Base-by-base conservation (phyloP, 2,329 filamentous ascomycete genomes). In the Paecilomyces fulvus region DNA sequence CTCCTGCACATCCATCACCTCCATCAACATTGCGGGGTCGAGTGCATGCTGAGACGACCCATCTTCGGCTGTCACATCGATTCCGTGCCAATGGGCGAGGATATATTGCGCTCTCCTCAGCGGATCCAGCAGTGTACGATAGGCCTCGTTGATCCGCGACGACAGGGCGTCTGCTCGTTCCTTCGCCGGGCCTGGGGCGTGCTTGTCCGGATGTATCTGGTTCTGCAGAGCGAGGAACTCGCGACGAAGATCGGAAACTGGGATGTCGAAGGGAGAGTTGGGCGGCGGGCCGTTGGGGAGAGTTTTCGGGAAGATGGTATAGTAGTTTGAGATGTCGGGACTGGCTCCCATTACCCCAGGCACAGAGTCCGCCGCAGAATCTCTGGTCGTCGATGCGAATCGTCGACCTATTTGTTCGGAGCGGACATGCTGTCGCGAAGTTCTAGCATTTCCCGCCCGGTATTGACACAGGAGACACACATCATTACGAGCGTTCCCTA, bases 51-150 rank as follows among this genome's bases (percentile, higher is more conserved):
- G 83, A 2, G 81, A 82, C n/a, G 71, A 66, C 74, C 95, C 91
- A 66, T 96, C 91, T 63, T 86, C 84, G 1, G 84, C 85, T 0
- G 71, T 74, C 21, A 94, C 84, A 67, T 96, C 89, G 20, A 92
- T 81, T 0, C 86, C 90, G 46, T 86, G 81, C 54, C 70, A 68
- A 53, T 87, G 75, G 3, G 75, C 73, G 0, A 97, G 81, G 5
- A 97, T 76, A 70, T 97, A 96, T 71, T 96, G 90, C n/a, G 92
- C 92, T 23, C 94, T 84, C 51, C 83, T 73, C 11, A 99, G 77
- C 14, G 94, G 92, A 63, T 87, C 83, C 52, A 83, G 77, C 0
- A 99, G 82, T 2, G 92, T 96, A 67, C 84, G 87, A 80, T 95
- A 97, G 0, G 94, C 94, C 62, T 91, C 87, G 78, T 97, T 97